phyloP scores from a whole-genome alignment of 2,329 filamentous ascomycete genomes.

The Periconia sp. region DNA sequence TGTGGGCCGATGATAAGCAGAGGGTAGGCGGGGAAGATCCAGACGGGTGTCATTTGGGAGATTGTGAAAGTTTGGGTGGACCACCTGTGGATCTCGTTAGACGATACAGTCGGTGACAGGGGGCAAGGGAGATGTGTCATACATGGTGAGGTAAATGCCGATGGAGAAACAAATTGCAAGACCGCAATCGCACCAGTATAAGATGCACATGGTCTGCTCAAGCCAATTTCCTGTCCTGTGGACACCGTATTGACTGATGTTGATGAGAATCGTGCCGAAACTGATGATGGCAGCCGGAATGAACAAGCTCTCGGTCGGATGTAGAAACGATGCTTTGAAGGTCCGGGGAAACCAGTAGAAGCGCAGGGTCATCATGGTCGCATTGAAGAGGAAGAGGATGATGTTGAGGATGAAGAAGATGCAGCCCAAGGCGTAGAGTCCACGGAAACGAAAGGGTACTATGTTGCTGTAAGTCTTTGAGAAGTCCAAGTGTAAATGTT shows the following conservation, averaged over 20 bases:
- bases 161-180: constrained; percentile 72
- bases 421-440: constrained; percentile 55
- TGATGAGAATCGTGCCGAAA: constrained; percentile 67
- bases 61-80: constrained; percentile 73
- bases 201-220: constrained; percentile 62
- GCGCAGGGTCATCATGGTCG: constrained; percentile 67
- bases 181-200: constrained; percentile 77
- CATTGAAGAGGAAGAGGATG: constrained; percentile 73
- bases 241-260: constrained; percentile 75
- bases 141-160: constrained; percentile 76
- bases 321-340: constrained; percentile 73
- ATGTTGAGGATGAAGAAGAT: constrained; percentile 58
- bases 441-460: constrained; percentile 52
- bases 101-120: neutral
- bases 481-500: neutral
- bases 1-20: constrained; percentile 78
- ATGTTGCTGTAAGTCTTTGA: constrained; percentile 1
- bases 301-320: constrained; percentile 80
- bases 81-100: constrained; percentile 54
- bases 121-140: constrained; percentile 45
- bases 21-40: constrained; percentile 87
- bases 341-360: constrained; percentile 74
- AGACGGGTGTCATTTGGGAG: constrained; percentile 83
- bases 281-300: constrained; percentile 68
- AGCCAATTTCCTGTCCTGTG: constrained; percentile 63